These are phyloP conservation scores for Colletotrichum sp. DNA, from an alignment of 2,329 filamentous ascomycete species.

Conservation along the genomic window DNA sequence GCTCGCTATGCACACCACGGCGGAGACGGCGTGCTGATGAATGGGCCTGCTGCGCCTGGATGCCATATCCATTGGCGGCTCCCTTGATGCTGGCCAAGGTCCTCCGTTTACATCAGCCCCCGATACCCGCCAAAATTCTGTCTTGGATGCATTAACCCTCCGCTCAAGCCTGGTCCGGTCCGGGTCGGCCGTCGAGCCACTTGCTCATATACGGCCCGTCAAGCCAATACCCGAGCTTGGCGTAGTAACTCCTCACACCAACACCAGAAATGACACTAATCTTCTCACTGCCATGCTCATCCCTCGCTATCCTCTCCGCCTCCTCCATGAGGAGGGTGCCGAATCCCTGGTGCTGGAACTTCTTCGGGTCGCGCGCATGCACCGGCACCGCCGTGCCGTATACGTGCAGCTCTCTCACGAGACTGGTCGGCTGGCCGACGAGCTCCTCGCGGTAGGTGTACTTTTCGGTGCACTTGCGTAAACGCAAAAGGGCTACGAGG, in stretches of 20 bases:
- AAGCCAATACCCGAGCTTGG: conserved; percentile 88
- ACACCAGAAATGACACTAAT: conserved; percentile 98
- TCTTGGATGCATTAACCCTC: background rate
- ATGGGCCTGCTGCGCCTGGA: background rate
- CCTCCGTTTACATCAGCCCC: background rate
- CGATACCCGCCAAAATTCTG: background rate
- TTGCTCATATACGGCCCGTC: conserved; percentile 88
- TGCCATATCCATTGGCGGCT: background rate
- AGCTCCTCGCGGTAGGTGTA: conserved; percentile 94
- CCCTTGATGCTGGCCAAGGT: rapidly evolving
- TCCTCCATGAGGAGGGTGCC: conserved; percentile 98
- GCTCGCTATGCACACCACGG: background rate
- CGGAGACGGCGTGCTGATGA: background rate
- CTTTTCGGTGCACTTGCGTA: conserved; percentile 88
- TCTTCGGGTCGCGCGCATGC: conserved; percentile 90
- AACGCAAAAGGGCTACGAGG: conserved; percentile 84
- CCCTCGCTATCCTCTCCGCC: conserved; percentile 90
- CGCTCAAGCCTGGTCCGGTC: conserved; percentile 20
- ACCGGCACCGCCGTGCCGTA: conserved; percentile 98
- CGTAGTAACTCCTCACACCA: conserved; percentile 94
- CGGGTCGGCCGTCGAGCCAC: conserved; percentile 57
- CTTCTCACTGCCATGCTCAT: conserved; percentile 93
- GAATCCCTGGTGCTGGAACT: conserved; percentile 98
- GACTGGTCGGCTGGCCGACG: conserved; percentile 82
- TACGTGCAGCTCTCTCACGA: conserved; percentile 94